phyloP scores from a whole-genome alignment of 2,329 filamentous ascomycete species.

The Cytospora piceicola region DNA sequence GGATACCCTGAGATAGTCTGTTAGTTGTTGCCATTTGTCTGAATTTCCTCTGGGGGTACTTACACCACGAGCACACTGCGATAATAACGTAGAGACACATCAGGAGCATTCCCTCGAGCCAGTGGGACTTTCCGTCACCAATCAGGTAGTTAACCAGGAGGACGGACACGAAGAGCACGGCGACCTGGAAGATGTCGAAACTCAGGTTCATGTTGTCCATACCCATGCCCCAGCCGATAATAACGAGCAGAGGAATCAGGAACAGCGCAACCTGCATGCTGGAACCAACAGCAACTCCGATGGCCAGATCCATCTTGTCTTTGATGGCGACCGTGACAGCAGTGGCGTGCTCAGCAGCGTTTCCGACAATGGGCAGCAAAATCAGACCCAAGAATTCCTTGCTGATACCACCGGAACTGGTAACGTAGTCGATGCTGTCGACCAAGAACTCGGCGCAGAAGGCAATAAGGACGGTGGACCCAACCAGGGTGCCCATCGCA shows the following conservation, averaged over 20 bases:
- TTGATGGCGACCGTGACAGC: slow-evolving; percentile 79
- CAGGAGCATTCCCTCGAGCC: slow-evolving; percentile 76
- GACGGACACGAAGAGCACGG: slow-evolving; percentile 80
- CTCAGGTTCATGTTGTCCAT: slow-evolving; percentile 76
- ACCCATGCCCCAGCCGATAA: slow-evolving; percentile 77
- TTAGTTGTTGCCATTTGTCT: not conserved
- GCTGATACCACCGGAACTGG: slow-evolving; percentile 61
- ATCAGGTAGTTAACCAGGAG: slow-evolving; percentile 87
- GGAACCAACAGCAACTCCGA: slow-evolving; percentile 78
- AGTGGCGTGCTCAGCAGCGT: slow-evolving; percentile 80
- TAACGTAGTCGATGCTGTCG: slow-evolving; percentile 71
- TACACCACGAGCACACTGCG: slow-evolving; percentile 67
- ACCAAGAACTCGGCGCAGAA: slow-evolving; percentile 82
- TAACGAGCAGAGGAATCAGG: slow-evolving; percentile 74
- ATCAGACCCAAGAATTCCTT: slow-evolving; percentile 81
- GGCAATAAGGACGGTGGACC: slow-evolving; percentile 79
- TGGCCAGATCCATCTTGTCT: slow-evolving; percentile 84
- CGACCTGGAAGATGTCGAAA: slow-evolving; percentile 89
- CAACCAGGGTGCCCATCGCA: slow-evolving; percentile 70
- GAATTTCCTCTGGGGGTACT: slow-evolving; percentile 38
- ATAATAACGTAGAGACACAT: slow-evolving; percentile 83
- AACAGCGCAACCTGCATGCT: slow-evolving; percentile 83
- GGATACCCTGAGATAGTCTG: slow-evolving; percentile 18
- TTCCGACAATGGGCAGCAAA: slow-evolving; percentile 80
- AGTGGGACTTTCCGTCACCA: slow-evolving; percentile 80